Conservation (phyloP, 768 basidiomycete genomes). For the Floccularia luteovirens region DNA sequence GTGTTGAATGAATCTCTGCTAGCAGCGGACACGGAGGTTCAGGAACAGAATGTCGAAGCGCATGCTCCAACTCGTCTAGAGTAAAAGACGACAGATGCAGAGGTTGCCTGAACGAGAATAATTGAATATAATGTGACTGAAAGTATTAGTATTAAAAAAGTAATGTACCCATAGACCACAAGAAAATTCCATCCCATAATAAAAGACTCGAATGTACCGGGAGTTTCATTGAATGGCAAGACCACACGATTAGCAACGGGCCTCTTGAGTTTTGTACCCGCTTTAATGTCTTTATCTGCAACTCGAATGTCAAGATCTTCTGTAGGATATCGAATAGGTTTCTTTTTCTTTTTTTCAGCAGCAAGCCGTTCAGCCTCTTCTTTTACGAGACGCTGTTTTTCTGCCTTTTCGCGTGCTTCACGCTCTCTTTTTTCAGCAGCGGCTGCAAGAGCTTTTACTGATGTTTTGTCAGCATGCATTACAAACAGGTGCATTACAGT, state of each 20-base stretch:
- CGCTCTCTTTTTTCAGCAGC: conserved; percentile 58
- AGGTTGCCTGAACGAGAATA: conserved; percentile 54
- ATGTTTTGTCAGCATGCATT: too few species aligned
- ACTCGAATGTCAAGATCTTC: conserved; percentile 84
- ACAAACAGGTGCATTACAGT: conserved; percentile 5
- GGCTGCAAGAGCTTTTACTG: conserved; percentile 14
- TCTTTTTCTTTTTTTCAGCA: conserved; percentile 82
- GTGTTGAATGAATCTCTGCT: conserved; percentile 80
- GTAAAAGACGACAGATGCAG: conserved; percentile 84
- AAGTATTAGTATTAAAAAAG: not conserved
- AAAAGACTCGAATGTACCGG: conserved; percentile 72
- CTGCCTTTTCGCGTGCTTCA: conserved; percentile 64
- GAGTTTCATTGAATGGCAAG: conserved; percentile 63
- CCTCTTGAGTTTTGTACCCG: conserved; percentile 60
- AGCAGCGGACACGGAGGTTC: conserved; percentile 74
- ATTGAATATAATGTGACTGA: conserved; percentile 7
- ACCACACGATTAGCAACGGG: conserved; percentile 55
- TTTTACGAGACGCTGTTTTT: conserved; percentile 55
- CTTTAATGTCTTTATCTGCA: conserved; percentile 76
- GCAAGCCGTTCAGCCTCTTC: conserved; percentile 67
- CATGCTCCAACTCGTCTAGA: conserved; percentile 87
- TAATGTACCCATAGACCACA: conserved; percentile 81
- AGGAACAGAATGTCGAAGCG: conserved; percentile 64
- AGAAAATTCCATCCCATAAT: conserved; percentile 93
- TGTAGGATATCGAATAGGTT: conserved; percentile 85